phyloP scores from a whole-genome alignment of 352 stramenopile species.

The Globisporangium echinulatum region DNA sequence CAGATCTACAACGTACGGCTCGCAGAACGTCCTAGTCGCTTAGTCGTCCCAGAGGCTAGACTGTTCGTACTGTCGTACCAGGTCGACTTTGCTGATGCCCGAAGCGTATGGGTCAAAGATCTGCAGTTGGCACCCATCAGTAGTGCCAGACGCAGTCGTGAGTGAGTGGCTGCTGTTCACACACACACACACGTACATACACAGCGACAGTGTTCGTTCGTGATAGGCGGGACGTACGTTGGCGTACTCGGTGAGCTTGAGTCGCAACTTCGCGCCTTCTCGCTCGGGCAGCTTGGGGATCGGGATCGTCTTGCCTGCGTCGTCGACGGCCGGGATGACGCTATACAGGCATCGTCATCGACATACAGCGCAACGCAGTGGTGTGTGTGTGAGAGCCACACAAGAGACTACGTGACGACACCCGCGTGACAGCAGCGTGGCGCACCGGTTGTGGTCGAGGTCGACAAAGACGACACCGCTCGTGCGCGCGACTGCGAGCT shows the following conservation, averaged over 20 bases:
- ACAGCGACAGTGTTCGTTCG: too few relatives aligned
- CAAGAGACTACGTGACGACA: background rate
- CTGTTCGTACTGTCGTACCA: slow-evolving; percentile 21
- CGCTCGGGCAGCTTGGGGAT: slow-evolving; percentile 75
- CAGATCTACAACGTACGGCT: too few relatives aligned
- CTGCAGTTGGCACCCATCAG: slow-evolving; percentile 16
- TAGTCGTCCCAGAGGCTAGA: too few relatives aligned
- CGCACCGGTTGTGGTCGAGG: slow-evolving; percentile 88
- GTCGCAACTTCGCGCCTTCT: slow-evolving; percentile 49
- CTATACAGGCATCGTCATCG: slow-evolving; percentile 14
- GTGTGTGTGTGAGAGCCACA: background rate
- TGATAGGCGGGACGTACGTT: slow-evolving; percentile 27
- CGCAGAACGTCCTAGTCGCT: too few relatives aligned
- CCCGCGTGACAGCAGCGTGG: background rate
- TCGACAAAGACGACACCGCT: slow-evolving; percentile 92
- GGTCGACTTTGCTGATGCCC: slow-evolving; percentile 60
- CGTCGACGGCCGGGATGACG: slow-evolving; percentile 69
- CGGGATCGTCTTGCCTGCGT: slow-evolving; percentile 42
- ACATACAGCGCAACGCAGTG: background rate
- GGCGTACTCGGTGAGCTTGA: slow-evolving; percentile 55
- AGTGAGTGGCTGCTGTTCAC: background rate
- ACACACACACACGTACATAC: slow-evolving; percentile 20
- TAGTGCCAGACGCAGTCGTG: background rate
- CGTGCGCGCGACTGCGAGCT: slow-evolving; percentile 47
- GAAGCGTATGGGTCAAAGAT: slow-evolving; percentile 78